Conservation (phyloP, 1,284 basidiomycete genomes). For the Cryptococcus jaspeensis region DNA sequence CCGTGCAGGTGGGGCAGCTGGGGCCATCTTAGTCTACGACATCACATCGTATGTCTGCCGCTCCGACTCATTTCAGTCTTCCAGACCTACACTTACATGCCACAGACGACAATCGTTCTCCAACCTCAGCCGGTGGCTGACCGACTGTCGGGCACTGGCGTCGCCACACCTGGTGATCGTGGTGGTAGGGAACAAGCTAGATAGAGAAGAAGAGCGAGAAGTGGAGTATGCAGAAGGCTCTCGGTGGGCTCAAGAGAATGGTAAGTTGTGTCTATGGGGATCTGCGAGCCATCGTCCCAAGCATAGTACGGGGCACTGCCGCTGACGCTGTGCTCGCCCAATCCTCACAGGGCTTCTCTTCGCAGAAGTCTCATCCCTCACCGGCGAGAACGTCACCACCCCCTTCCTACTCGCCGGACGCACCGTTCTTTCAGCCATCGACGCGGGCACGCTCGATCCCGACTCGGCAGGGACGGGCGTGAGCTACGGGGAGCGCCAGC, state of each 20-base stretch:
- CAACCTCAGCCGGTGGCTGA: constrained; percentile 81
- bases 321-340: neutral
- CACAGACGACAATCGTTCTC: constrained; percentile 60
- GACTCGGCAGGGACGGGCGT: constrained; percentile 91
- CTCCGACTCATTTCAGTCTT: neutral
- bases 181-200: constrained; percentile 92
- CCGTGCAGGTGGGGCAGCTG: constrained; percentile 69
- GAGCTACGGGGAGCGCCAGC: constrained; percentile 89
- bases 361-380: constrained; percentile 86
- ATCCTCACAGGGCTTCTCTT: constrained; percentile 78
- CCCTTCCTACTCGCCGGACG: constrained; percentile 89
- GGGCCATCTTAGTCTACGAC: constrained; percentile 93
- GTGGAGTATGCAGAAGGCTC: constrained; percentile 93
- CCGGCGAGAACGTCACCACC: constrained; percentile 89
- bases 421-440: constrained; percentile 88
- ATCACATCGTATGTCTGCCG: constrained; percentile 73
- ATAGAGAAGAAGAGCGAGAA: constrained; percentile 88
- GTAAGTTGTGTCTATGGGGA: constrained; percentile 53
- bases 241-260: constrained; percentile 90
- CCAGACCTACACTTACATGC: neutral
- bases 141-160: constrained; percentile 82
- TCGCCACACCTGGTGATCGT: constrained; percentile 84
- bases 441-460: constrained; percentile 86
- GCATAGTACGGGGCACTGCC: neutral
- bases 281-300: neutral